phyloP scores from a whole-genome alignment of 2,329 filamentous ascomycete genomes.

The Aspergillus floridensis region DNA sequence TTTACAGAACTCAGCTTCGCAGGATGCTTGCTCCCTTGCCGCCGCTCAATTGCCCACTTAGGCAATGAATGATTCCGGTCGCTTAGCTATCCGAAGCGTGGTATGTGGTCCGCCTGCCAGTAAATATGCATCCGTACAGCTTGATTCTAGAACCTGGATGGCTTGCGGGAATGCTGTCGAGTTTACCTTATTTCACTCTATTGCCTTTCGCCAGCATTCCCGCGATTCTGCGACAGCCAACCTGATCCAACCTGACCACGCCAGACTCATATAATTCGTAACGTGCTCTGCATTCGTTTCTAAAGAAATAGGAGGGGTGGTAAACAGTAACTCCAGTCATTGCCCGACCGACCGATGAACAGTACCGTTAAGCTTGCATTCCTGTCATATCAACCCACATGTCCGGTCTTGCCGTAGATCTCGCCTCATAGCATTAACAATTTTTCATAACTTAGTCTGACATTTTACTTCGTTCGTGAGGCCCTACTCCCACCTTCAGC shows the following conservation, averaged over 20 bases:
- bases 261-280: slow-evolving; percentile 11
- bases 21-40: background rate
- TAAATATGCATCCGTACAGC: background rate
- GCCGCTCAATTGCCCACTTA: background rate
- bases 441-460: slow-evolving; percentile 5
- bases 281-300: slow-evolving; percentile 20
- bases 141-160: background rate
- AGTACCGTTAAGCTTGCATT: slow-evolving; percentile 8
- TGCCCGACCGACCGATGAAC: slow-evolving; percentile 5
- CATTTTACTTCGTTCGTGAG: slow-evolving; percentile 6
- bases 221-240: background rate
- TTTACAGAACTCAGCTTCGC: no score
- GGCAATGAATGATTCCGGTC: no score
- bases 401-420: slow-evolving; percentile 15
- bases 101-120: background rate
- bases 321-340: slow-evolving; percentile 8
- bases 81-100: background rate
- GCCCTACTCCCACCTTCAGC: background rate
- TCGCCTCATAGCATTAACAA: slow-evolving; percentile 20
- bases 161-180: background rate
- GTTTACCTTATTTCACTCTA: no score
- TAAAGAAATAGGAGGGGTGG: slow-evolving; percentile 10
- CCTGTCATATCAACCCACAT: slow-evolving; percentile 17
- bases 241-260: background rate
- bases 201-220: background rate